Evolutionary conservation across 805 yeast species (phyloP).

Genomic region (Nakazawaea pomicola): DNA sequence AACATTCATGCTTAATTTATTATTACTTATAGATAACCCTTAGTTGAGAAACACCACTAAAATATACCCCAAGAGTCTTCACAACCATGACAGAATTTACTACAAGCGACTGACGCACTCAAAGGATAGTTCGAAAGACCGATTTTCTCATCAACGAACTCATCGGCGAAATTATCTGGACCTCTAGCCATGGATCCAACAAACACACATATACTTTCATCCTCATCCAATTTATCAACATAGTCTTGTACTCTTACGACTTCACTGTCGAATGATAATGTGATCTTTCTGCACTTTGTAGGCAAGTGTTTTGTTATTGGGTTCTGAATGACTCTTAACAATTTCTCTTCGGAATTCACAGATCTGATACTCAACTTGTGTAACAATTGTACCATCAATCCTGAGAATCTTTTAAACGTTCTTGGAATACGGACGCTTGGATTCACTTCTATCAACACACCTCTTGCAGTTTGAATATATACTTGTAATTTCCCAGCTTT

Average conservation of each 20-base stretch:
- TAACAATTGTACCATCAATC: conserved; percentile 93
- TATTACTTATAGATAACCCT: neutral
- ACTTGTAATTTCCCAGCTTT: conserved; percentile 97
- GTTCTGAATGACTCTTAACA: conserved; percentile 90
- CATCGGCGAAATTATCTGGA: conserved; percentile 95
- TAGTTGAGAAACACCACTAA: conserved; percentile 16
- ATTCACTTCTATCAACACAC: conserved; percentile 91
- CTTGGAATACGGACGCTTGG: conserved; percentile 97
- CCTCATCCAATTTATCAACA: conserved; percentile 70
- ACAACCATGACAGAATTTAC: conserved; percentile 97
- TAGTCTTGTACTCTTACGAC: conserved; percentile 86
- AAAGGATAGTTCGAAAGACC: conserved; percentile 94
- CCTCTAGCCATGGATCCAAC: conserved; percentile 99
- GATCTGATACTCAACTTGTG: conserved; percentile 91
- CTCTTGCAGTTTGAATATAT: conserved; percentile 91
- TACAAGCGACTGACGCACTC: conserved; percentile 96
- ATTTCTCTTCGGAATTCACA: conserved; percentile 91
- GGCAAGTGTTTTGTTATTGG: conserved; percentile 97
- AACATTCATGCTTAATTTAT: neutral
- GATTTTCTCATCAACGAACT: conserved; percentile 91
- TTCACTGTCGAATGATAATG: conserved; percentile 88
- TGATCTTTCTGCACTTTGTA: conserved; percentile 89
- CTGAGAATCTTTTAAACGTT: conserved; percentile 96
- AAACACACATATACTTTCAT: conserved; percentile 94
- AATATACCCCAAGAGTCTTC: conserved; percentile 95